Evolutionary conservation across 495 filamentous ascomycete species (phyloP), one percentile per base, ranked within the genome.

Genomic region (Sabuloglossum arenarium): DNA sequence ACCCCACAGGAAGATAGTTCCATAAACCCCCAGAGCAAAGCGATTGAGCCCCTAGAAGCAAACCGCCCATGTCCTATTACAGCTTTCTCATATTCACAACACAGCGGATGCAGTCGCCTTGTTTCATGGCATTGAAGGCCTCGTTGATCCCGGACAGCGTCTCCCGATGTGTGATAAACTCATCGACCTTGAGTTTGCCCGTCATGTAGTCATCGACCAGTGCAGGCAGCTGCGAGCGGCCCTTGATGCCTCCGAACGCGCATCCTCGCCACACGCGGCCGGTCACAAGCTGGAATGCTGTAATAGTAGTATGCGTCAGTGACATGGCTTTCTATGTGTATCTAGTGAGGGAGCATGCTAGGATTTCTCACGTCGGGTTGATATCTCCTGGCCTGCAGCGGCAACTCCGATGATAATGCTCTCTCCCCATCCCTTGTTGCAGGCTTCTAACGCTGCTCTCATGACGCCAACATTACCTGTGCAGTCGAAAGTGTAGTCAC

Each of bases 401-500:
- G 91, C 91, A 56, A 98, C 91, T 64, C 91, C 91, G 64, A 98
- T 98, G 65, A 98, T 79, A 63, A 98, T 94, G 63, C 86, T 93
- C 80, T 97, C 80, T 58, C 91, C 91, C 91, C 91, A 98, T 30
- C 91, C 91, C 78, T 98, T 98, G 71, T 98, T 93, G 72, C 91
- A 98, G 37, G 91, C 89, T 73, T 98, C 91, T 50, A 98, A 78
- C 47, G 91, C 91, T 29, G 85, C 85, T 58, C 91, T 79, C 91
- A 98, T 98, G 34, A 98, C 91, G 54, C 81, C 77, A 27, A 95
- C 88, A 64, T 97, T 97, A 21, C 91, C 91, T 4, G 91, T 98
- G 73, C 91, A 98, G 73, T 98, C 91, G 66, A 98, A 98, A 50
- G 91, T 98, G 72, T 97, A 98, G 72, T 98, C 91, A 66, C 88